A percentile compares a stretch with the other conserved stretches of the same genome.
These are phyloP conservation scores for Plantago lanceolata DNA, from an alignment of 305 asterid genomes.

Conservation along the genomic window DNA sequence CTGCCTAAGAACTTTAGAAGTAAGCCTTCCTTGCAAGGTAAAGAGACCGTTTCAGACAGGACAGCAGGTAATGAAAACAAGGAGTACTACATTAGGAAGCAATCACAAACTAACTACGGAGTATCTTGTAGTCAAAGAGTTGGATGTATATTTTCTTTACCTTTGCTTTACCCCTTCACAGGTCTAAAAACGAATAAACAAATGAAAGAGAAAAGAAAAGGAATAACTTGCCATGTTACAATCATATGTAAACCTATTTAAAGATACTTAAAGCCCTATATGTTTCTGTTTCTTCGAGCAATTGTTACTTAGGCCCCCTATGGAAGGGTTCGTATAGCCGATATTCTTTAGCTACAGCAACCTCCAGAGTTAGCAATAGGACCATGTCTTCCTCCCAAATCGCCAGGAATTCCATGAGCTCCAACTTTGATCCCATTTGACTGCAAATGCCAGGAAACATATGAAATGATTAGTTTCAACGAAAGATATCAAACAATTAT, in stretches of 20 bases:
- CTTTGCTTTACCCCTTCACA: background rate
- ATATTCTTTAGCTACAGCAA: conserved; percentile 51
- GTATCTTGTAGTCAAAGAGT: too few species aligned
- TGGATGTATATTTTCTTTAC: background rate
- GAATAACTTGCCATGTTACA: background rate
- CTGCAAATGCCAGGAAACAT: background rate
- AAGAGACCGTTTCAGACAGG: too few species aligned
- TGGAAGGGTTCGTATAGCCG: background rate
- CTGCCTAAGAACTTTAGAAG: too few species aligned
- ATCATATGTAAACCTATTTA: background rate
- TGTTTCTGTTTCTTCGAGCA: background rate
- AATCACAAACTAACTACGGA: too few species aligned
- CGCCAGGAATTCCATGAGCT: conserved; percentile 53
- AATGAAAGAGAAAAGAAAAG: background rate
- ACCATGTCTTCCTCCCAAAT: conserved; percentile 62
- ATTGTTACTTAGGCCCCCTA: background rate
- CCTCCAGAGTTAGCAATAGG: conserved; percentile 54
- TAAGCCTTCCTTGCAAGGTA: too few species aligned
- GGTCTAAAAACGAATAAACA: background rate
- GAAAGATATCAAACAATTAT: background rate
- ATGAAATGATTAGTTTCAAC: too few species aligned
- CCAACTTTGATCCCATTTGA: conserved; percentile 71
- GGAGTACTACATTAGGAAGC: too few species aligned
- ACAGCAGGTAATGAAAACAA: too few species aligned
- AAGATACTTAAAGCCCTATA: background rate